Evolutionary conservation across 352 stramenopile genomes (phyloP).

Genomic region (Pythium dissimile): DNA sequence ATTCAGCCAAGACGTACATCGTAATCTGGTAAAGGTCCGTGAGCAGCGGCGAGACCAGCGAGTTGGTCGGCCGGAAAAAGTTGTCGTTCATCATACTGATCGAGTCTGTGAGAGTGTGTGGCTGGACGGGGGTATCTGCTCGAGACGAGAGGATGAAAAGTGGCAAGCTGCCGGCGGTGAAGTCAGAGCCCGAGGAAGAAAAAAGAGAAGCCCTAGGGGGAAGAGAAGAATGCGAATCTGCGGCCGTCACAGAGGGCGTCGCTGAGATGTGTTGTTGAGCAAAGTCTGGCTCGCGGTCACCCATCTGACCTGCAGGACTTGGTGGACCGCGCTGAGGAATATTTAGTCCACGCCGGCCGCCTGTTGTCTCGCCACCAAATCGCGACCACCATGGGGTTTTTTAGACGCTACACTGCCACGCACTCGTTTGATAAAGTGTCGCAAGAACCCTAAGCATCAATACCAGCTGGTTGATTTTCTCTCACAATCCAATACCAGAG

Average conservation of each 20-base stretch:
- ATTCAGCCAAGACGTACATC: slow-evolving; percentile 73
- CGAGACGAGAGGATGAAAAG: slow-evolving; percentile 3
- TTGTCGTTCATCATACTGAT: slow-evolving; percentile 39
- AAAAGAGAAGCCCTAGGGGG: not conserved
- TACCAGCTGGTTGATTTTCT: slow-evolving; percentile 3
- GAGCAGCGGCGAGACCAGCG: slow-evolving; percentile 93
- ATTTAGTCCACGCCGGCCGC: slow-evolving; percentile 10
- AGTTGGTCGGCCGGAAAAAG: slow-evolving; percentile 86
- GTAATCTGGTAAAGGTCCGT: slow-evolving; percentile 99
- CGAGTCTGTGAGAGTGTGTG: not conserved
- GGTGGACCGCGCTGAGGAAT: slow-evolving; percentile 14
- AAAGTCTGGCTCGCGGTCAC: slow-evolving; percentile 5
- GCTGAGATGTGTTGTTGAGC: slow-evolving; percentile 11
- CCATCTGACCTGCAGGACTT: slow-evolving; percentile 9
- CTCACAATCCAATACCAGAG: slow-evolving; percentile 5
- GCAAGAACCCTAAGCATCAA: slow-evolving; percentile 12
- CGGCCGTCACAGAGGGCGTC: not conserved
- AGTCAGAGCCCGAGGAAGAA: not conserved
- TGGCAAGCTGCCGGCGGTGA: not conserved
- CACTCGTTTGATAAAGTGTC: slow-evolving; percentile 20
- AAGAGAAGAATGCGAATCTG: slow-evolving; percentile 8
- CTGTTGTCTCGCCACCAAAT: slow-evolving; percentile 16
- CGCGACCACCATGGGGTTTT: slow-evolving; percentile 1
- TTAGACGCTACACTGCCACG: slow-evolving; percentile 14
- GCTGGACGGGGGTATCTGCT: not conserved